Percentiles rank a stretch among this genome's conserved stretches.
phyloP scores from a whole-genome alignment of 495 filamentous ascomycete genomes.

The Lichina pygmaea region DNA sequence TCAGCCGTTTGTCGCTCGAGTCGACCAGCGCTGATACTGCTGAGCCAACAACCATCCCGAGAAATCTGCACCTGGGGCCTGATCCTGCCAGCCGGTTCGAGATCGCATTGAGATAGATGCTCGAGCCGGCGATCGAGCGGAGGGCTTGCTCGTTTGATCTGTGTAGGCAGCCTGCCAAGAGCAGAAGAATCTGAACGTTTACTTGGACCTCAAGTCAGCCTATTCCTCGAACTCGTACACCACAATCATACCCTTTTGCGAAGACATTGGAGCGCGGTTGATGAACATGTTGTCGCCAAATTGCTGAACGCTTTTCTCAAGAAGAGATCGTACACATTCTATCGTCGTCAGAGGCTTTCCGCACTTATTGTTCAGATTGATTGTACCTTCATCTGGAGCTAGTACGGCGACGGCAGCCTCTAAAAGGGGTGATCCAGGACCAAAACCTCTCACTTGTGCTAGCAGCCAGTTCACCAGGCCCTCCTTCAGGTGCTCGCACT shows the following conservation, averaged over 20 bases:
- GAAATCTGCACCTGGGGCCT: conserved; percentile 44
- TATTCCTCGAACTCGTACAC: background rate
- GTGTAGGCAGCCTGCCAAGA: conserved; percentile 51
- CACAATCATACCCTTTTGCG: conserved; percentile 49
- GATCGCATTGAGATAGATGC: conserved; percentile 43
- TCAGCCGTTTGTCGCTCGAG: conserved; percentile 39
- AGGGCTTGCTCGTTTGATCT: conserved; percentile 31
- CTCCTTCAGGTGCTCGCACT: conserved; percentile 14
- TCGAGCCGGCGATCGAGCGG: conserved; percentile 35
- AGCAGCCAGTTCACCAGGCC: conserved; percentile 44
- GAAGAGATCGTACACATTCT: conserved; percentile 25
- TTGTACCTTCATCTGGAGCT: conserved; percentile 22
- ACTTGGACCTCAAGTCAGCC: conserved; percentile 20
- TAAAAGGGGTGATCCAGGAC: conserved; percentile 14
- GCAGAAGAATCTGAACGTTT: conserved; percentile 51
- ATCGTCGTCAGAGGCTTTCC: background rate
- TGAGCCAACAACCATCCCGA: conserved; percentile 77
- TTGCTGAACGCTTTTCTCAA: conserved; percentile 38
- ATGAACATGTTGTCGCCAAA: conserved; percentile 77
- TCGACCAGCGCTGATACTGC: conserved; percentile 61
- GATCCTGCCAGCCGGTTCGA: conserved; percentile 68
- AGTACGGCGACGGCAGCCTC: conserved; percentile 38
- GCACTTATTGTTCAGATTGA: conserved; percentile 5
- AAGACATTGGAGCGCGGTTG: conserved; percentile 49
- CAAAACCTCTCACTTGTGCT: conserved; percentile 3